Base-by-base conservation (phyloP, 1,284 basidiomycete species). In the Cryptococcus hybrid region DNA sequence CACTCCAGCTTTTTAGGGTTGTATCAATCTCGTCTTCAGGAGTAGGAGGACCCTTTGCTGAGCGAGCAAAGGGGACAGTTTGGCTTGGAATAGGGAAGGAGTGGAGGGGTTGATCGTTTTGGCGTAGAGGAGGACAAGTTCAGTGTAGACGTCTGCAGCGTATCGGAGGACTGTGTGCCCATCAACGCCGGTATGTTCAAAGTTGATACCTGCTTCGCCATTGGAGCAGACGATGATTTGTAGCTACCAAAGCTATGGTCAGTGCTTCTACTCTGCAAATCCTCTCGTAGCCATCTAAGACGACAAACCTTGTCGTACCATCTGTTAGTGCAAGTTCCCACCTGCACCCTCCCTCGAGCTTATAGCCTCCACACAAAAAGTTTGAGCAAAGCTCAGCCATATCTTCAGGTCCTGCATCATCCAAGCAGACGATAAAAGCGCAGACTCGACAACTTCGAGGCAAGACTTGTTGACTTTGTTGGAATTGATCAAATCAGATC, bases 121-220 rank as follows among this genome's bases (percentile, higher is more conserved):
- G 2, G 95, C 95, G 67, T 97, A 89, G 18, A 95, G 86, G 84
- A 99, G 90, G 42, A 99, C 87, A 3, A 94, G 87, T 74, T 99
- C 92, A 3, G 95, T 98, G 78, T 92, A 98, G 40, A 99, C 85
- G 70, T 98, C 95, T 12, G 91, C 81, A n/a, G 79, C 82, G 57
- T 78, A 84, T 55, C 93, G 84, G 38, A 98, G 81, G 1, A 98
- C 94, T 0, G 90, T 94, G 72, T 93, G 93, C 5, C 95, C 95
- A 67, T 99, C 95, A 1, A 98, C 92, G 58, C 92, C 93, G 0
- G 92, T 94, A 74, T 98, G 95, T 73, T 99, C 95, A 74, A 98
- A 99, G 78, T 99, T 98, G 80, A 99, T 92, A 1, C 95, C 95
- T 0, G 95, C 93, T 3, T 91, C 85, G 3, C 96, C 95, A 76